Base-by-base conservation (phyloP, 2,329 filamentous ascomycete genomes). In the Fusarium xyrophilum region DNA sequence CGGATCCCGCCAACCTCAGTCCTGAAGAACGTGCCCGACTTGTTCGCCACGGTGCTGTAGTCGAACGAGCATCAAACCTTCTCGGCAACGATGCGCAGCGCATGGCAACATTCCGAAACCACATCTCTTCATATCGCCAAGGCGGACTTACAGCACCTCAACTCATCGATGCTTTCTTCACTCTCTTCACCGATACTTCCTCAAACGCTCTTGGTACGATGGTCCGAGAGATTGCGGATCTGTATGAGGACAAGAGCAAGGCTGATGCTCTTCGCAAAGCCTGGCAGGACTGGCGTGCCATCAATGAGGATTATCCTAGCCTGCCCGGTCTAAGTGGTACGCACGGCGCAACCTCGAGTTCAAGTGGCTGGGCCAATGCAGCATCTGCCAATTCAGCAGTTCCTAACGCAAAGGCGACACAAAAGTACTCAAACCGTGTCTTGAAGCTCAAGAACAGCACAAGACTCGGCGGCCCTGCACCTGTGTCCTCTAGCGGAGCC, bases 251-350 rank as follows among this genome's bases (percentile, higher is more conserved):
- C 71, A 85, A 90, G 51, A 76, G 79, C 21, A 97, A 97, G 76
- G 88, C 88, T 2, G 89, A 91, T 54, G 84, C 83, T 1, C 82
- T 99, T 6, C 86, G 93, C 28, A 91, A 91, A 73, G 93, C 94
- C 2, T 97, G 95, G 93, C 93, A 93, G 72, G 92, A 97, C 79
- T 97, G 95, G 93, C 92, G 93, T 47, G 93, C 93, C 38, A 96
- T 97, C 80, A 96, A 97, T 70, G 94, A 97, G 79, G 94, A 97
- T 77, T 98, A 97, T 72, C 95, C 95, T 1, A 93, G 92, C 3
- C 83, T 98, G 2, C 94, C 95, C 2, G 91, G 91, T 0, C 85
- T 92, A 1, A 86, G 87, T 56, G 90, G 91, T 52, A 87, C 90
- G 79, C 85, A 89, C 38, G 89, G 89, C 28, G 84, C 82, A 7